Percentiles rank a stretch among this genome's conserved stretches.
Conservation (phyloP, 2,329 filamentous ascomycete species). For the Cladophialophora yegresii region DNA sequence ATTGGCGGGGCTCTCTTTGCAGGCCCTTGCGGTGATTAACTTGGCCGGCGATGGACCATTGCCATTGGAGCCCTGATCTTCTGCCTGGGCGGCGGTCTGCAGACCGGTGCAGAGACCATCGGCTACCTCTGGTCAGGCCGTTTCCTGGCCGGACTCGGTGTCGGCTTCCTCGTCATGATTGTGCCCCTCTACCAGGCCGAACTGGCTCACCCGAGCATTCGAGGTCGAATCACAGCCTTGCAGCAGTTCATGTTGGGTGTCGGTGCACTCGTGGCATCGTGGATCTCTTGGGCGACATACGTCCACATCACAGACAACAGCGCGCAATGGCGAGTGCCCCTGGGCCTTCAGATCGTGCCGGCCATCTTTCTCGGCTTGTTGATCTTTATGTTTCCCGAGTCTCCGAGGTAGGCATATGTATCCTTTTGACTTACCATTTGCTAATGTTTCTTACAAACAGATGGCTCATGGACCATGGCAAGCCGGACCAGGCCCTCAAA, state of each 20-base stretch:
- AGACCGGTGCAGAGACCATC: constrained; percentile 66
- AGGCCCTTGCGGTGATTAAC: constrained; percentile 62
- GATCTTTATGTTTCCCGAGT: constrained; percentile 72
- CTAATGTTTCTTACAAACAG: constrained; percentile 42
- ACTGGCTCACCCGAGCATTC: constrained; percentile 74
- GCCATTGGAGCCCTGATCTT: constrained; percentile 71
- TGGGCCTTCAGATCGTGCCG: constrained; percentile 72
- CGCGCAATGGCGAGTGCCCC: constrained; percentile 63
- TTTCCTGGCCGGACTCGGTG: constrained; percentile 66
- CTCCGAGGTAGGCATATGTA: constrained; percentile 39
- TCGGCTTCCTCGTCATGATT: constrained; percentile 65
- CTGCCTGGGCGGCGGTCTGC: constrained; percentile 69
- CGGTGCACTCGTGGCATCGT: constrained; percentile 69
- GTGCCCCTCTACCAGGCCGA: constrained; percentile 77
- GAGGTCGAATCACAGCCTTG: constrained; percentile 71
- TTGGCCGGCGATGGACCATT: constrained; percentile 73
- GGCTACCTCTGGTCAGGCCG: constrained; percentile 70
- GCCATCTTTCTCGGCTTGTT: constrained; percentile 64
- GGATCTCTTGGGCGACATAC: constrained; percentile 69
- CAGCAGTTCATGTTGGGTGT: constrained; percentile 84
- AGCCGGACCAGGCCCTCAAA: constrained; percentile 63
- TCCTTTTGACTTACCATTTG: constrained; percentile 31
- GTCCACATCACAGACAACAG: constrained; percentile 53
- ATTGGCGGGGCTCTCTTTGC: constrained; percentile 69
- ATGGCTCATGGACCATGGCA: constrained; percentile 74